Evolutionary conservation across 768 basidiomycete genomes (phyloP).

Genomic region (Auricularia cornea): DNA sequence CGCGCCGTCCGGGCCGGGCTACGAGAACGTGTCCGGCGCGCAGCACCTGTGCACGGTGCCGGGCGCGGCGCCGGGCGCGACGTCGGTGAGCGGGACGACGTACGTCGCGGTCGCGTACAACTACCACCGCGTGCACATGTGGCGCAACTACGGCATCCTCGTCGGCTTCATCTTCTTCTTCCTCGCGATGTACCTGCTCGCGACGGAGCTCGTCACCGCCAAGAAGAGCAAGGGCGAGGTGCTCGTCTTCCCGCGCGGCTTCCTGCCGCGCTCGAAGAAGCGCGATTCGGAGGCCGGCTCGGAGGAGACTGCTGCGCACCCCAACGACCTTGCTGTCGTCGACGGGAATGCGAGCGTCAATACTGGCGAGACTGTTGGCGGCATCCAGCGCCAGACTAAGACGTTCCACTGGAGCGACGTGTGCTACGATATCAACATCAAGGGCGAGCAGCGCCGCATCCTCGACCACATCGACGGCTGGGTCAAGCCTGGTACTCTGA

Average conservation of each 20-base stretch:
- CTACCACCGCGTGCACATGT: conserved; percentile 43
- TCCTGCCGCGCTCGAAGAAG: conserved; percentile 22
- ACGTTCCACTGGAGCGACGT: conserved; percentile 42
- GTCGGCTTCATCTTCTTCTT: conserved; percentile 65
- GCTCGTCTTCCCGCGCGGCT: conserved; percentile 24
- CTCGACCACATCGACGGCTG: conserved; percentile 41
- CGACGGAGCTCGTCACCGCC: conserved; percentile 47
- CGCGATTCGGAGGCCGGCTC: conserved; percentile 18
- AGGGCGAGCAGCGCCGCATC: conserved; percentile 19
- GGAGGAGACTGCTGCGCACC: conserved; percentile 7
- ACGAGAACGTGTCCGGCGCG: background rate
- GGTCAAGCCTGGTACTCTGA: conserved; percentile 46
- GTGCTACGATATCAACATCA: conserved; percentile 30
- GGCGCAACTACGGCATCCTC: conserved; percentile 66
- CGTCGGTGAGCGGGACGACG: conserved; percentile 24
- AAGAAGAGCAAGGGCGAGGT: conserved; percentile 47
- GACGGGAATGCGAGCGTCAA: conserved; percentile 25
- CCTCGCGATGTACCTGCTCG: conserved; percentile 51
- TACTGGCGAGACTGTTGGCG: conserved; percentile 8
- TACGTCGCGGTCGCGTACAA: conserved; percentile 39
- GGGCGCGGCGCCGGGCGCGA: conserved; percentile 18
- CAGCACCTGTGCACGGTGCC: conserved; percentile 7
- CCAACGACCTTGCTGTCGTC: conserved; percentile 18
- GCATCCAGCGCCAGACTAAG: conserved; percentile 15
- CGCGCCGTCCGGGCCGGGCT: background rate